phyloP scores from a whole-genome alignment of 2,329 filamentous ascomycete genomes.

The Metarhizium brunneum region DNA sequence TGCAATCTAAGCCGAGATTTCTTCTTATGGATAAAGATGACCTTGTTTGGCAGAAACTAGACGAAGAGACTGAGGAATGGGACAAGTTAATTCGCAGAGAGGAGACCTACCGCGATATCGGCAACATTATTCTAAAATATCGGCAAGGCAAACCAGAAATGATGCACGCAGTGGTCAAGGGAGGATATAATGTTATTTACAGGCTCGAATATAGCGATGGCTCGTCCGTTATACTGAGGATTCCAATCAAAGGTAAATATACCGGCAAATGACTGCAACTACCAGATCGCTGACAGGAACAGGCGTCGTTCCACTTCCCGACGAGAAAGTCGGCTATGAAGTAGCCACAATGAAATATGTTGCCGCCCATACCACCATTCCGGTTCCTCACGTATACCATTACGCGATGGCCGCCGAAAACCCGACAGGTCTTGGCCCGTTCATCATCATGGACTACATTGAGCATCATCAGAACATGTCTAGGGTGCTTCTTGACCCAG shows the following conservation, averaged over 20 bases:
- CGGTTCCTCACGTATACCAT: constrained; percentile 22
- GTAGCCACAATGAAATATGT: constrained; percentile 25
- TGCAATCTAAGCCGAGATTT: constrained; percentile 6
- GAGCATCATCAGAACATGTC: constrained; percentile 20
- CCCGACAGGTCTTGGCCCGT: constrained; percentile 23
- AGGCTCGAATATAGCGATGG: constrained; percentile 3
- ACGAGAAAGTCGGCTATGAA: constrained; percentile 27
- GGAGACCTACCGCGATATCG: constrained; percentile 9
- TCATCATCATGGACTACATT: constrained; percentile 29
- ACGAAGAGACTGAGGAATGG: constrained; percentile 12
- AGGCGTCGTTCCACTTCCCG: constrained; percentile 17
- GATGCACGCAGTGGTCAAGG: constrained; percentile 9
- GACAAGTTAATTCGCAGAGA: constrained; percentile 8
- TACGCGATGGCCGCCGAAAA: constrained; percentile 21
- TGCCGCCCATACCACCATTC: constrained; percentile 22
- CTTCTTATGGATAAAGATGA: constrained; percentile 13
- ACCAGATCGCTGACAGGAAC: constrained; percentile 25
- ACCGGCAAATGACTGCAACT: not conserved
- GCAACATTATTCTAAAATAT: constrained; percentile 11
- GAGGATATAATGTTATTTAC: constrained; percentile 2
- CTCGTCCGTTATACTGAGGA: not conserved
- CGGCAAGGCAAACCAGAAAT: constrained; percentile 9
- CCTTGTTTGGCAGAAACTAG: constrained; percentile 13
- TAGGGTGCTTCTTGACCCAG: constrained; percentile 18
- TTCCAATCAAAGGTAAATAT: not conserved